Evolutionary conservation across 2,329 filamentous ascomycete species (phyloP).

Genomic region (Neonectria coccinea): DNA sequence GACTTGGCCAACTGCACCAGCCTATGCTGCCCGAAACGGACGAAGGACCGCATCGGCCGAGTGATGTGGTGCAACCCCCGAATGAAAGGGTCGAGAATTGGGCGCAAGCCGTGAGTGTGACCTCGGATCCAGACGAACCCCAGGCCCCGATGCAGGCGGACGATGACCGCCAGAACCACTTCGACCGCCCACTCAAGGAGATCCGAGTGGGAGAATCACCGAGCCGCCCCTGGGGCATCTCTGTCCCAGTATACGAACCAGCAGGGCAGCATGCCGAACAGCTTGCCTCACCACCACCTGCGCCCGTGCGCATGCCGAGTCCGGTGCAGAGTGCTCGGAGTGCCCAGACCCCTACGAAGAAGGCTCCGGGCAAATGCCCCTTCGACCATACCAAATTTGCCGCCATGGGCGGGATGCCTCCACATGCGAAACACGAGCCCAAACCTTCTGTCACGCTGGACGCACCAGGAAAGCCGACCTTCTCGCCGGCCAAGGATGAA

Average conservation of each 20-base stretch:
- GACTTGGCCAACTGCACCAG: conserved; percentile 87
- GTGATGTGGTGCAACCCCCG: conserved; percentile 63
- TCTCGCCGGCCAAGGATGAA: conserved; percentile 39
- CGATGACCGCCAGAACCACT: conserved; percentile 76
- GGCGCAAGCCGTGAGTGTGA: conserved; percentile 80
- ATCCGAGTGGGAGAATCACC: conserved; percentile 94
- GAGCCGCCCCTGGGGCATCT: conserved; percentile 92
- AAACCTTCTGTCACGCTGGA: conserved; percentile 28
- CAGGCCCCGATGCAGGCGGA: conserved; percentile 52
- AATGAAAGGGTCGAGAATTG: conserved; percentile 85
- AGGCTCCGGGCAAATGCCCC: conserved; percentile 64
- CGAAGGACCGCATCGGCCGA: conserved; percentile 56
- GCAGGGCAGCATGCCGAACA: conserved; percentile 53
- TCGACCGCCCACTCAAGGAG: conserved; percentile 87
- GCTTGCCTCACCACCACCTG: conserved; percentile 68
- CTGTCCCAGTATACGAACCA: conserved; percentile 72
- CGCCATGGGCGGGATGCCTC: conserved; percentile 48
- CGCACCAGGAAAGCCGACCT: conserved; percentile 29
- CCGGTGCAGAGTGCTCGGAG: conserved; percentile 45
- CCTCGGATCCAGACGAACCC: conserved; percentile 50
- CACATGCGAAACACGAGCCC: conserved; percentile 28
- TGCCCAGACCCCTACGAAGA: conserved; percentile 43
- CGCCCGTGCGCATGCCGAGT: conserved; percentile 64
- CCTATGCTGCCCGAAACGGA: conserved; percentile 79
- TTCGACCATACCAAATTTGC: conserved; percentile 65